Evolutionary conservation across 2,329 filamentous ascomycete species (phyloP).

Genomic region (Penicillium sp.): DNA sequence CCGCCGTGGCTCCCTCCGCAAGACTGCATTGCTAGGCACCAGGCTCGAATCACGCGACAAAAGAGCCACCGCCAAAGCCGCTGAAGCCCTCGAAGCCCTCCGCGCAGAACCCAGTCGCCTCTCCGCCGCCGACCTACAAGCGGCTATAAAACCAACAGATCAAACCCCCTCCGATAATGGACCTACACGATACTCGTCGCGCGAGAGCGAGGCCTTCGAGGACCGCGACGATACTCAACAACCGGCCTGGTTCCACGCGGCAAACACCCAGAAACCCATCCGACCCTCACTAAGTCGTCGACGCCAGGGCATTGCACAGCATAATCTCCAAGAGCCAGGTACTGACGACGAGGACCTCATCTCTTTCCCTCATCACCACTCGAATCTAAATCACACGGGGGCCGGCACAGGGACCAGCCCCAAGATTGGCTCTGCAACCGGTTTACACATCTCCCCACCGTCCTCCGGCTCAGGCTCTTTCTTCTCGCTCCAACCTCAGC

Average conservation of each 20-base stretch:
- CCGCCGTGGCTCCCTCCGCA: constrained; percentile 80
- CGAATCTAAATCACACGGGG: constrained; percentile 16
- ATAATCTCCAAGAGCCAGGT: constrained; percentile 65
- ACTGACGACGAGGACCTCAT: constrained; percentile 81
- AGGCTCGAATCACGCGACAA: constrained; percentile 37
- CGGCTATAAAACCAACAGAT: constrained; percentile 2
- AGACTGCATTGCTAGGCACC: constrained; percentile 75
- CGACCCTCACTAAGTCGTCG: constrained; percentile 29
- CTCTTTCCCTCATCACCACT: constrained; percentile 57
- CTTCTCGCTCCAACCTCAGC: constrained; percentile 48
- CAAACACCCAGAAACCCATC: constrained; percentile 15
- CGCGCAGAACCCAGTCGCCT: constrained; percentile 10
- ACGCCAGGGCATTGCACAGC: constrained; percentile 47
- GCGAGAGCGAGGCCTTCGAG: constrained; percentile 13
- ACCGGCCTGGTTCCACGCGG: constrained; percentile 19
- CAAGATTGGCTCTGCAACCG: constrained; percentile 17
- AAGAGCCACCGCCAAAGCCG: constrained; percentile 21
- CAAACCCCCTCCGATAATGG: constrained; percentile 8
- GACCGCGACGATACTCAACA: constrained; percentile 8
- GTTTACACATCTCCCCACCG: constrained; percentile 36
- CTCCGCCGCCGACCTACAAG: constrained; percentile 7
- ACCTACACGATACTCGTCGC: constrained; percentile 3
- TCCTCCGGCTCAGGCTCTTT: constrained; percentile 65
- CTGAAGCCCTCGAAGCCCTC: constrained; percentile 19
- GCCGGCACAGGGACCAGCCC: constrained; percentile 11